Conservation (phyloP, 1,139 yeast species). For the Taphrina confusa region DNA sequence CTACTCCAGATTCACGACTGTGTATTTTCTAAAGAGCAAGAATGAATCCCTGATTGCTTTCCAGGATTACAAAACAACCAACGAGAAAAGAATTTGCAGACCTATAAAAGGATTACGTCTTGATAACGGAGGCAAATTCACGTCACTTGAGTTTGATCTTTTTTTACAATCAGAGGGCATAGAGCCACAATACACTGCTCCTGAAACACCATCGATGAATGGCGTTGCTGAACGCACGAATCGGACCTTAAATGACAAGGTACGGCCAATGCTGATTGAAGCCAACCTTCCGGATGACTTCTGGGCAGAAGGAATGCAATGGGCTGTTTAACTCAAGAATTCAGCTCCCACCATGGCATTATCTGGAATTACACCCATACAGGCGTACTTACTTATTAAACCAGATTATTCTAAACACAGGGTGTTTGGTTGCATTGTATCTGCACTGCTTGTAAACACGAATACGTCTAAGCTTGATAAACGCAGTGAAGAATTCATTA, state of each 20-base stretch:
- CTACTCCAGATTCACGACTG: not conserved
- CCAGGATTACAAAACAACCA: not conserved
- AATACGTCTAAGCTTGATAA: no score
- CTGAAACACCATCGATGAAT: constrained; percentile 34
- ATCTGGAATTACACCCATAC: no score
- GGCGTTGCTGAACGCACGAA: constrained; percentile 35
- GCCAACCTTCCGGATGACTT: not conserved
- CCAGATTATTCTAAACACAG: no score
- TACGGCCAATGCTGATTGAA: not conserved
- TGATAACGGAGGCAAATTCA: not conserved
- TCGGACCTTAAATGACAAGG: constrained; percentile 21
- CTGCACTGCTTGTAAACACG: no score
- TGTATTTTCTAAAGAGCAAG: not conserved
- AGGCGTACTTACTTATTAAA: no score
- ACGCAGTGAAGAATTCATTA: no score
- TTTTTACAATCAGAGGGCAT: not conserved
- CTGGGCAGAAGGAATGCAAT: no score
- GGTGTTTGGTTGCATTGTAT: no score
- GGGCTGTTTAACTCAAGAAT: no score
- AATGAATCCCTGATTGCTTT: not conserved
- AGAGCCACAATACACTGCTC: not conserved
- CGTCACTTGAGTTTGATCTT: not conserved
- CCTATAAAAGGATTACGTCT: not conserved
- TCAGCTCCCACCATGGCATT: no score
- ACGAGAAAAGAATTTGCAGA: no score